These are phyloP conservation scores for Nannochloropsis oceanica DNA, from an alignment of 108 stramenopile species.

Conservation along the genomic window DNA sequence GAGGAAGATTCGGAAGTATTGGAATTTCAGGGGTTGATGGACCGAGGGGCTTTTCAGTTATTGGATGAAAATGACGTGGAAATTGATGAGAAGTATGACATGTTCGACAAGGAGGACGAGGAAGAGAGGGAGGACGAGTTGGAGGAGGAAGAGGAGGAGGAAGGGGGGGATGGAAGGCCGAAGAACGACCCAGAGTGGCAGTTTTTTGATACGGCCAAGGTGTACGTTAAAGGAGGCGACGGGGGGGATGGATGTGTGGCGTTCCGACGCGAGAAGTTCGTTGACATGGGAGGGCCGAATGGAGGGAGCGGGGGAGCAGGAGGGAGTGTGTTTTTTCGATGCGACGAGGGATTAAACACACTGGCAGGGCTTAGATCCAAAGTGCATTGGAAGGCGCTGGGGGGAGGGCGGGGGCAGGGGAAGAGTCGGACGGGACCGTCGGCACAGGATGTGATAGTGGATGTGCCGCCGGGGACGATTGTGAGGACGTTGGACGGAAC, in stretches of 20 bases:
- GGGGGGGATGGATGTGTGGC: conserved; percentile 90
- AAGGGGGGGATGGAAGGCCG: neutral
- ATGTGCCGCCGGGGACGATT: conserved; percentile 82
- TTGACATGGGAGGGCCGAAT: conserved; percentile 70
- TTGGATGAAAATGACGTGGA: neutral
- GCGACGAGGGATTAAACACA: conserved; percentile 66
- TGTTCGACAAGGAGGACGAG: neutral
- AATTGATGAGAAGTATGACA: neutral
- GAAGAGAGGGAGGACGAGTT: neutral
- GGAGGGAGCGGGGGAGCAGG: conserved; percentile 77
- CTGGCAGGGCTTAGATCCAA: conserved; percentile 57
- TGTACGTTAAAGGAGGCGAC: conserved; percentile 64
- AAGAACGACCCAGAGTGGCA: conserved; percentile 36
- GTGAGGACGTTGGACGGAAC: conserved; percentile 63
- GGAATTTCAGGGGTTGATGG: neutral
- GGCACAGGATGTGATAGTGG: conserved; percentile 50
- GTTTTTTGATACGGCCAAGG: conserved; percentile 25
- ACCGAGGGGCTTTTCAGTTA: neutral
- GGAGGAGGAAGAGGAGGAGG: neutral
- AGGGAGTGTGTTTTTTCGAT: conserved; percentile 58
- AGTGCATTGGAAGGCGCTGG: conserved; percentile 56
- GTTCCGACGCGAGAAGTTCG: conserved; percentile 75
- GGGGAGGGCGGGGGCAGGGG: conserved; percentile 67
- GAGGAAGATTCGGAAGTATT: neutral
- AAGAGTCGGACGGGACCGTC: conserved; percentile 56